Evolutionary conservation across 352 stramenopile species (phyloP), one percentile per base, ranked within the genome.

Genomic region (Peronospora tabacina): DNA sequence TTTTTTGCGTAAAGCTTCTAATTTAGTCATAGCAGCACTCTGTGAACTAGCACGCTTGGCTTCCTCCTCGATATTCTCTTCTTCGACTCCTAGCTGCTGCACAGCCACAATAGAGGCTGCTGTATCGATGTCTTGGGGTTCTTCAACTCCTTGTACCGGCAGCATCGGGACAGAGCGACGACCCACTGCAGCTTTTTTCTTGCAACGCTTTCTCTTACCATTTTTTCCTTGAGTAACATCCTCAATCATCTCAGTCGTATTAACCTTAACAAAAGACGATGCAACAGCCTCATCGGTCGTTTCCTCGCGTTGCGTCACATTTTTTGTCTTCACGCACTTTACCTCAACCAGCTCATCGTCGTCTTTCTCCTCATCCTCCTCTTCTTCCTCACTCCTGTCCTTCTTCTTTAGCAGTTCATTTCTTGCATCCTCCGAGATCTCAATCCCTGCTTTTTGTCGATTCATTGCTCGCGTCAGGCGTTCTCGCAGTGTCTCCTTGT

Each of bases 401-500:
- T 42, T 59, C 30, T 73, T 68, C 59, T 84, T 72, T 10, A 85
- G 57, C 17, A 92, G 64, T 48, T 92, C 81, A 13, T 61, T 52
- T 40, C 72, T 60, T 13, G 77, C 72, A 13, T 68, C 62, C 0
- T 66, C 52, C 2, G 75, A 70, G 13, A 92, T 66, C 16, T 68
- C 50, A 30, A 93, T 58, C 2, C 82, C 82, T 15, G 78, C 78
- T 47, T 90, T 89, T 36, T 90, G 66, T 7, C 71, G 55, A 53
- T 87, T 89, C 48, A 93, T 63, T 7, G 79, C 85, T 29, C 78
- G 77, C 61, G 88, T 87, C 17, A 90, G 61, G 0, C 80, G 77
- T 36, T 90, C 78, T 10, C 74, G 68, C 48, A 90, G 58, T 40
- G 79, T 93, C 64, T 90, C 76, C 42, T 87, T 88, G 67, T 93